These are phyloP conservation scores for Leptosphaerulina australis DNA, from an alignment of 2,329 filamentous ascomycete species.

Conservation along the genomic window DNA sequence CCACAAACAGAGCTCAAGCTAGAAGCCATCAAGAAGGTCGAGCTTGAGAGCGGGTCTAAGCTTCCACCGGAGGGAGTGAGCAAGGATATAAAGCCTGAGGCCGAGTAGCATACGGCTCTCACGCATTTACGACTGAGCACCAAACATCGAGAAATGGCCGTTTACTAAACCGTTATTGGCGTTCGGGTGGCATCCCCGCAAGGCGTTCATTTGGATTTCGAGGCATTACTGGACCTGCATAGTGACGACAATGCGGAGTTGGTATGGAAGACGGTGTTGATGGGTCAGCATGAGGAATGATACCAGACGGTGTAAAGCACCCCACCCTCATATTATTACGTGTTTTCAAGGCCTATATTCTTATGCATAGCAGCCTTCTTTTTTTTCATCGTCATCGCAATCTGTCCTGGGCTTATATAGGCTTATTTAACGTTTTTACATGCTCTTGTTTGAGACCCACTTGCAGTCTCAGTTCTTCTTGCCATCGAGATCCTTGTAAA, in stretches of 20 bases:
- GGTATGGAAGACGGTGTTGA: not conserved
- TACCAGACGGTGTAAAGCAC: not conserved
- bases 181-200: conserved; percentile 1
- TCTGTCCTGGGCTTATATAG: no score
- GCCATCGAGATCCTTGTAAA: conserved; percentile 65
- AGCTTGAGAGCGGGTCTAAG: not conserved
- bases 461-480: conserved; percentile 22
- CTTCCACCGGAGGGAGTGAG: not conserved
- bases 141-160: not conserved
- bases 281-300: not conserved
- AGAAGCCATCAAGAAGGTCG: conserved; percentile 3
- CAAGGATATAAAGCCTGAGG: not conserved
- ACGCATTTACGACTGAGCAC: not conserved
- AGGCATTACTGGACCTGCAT: not conserved
- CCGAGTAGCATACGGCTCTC: not conserved
- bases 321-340: not conserved
- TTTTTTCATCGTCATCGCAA: no score
- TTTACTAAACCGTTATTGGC: not conserved
- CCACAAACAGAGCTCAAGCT: conserved; percentile 14
- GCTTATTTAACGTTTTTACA: no score
- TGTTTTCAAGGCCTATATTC: not conserved
- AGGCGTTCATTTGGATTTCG: not conserved
- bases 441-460: no score
- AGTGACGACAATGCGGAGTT: not conserved
- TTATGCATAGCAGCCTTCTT: no score